These are phyloP conservation scores for Fragaria nilgerrensis DNA, from an alignment of 306 rosid genomes.

Conservation along the genomic window DNA sequence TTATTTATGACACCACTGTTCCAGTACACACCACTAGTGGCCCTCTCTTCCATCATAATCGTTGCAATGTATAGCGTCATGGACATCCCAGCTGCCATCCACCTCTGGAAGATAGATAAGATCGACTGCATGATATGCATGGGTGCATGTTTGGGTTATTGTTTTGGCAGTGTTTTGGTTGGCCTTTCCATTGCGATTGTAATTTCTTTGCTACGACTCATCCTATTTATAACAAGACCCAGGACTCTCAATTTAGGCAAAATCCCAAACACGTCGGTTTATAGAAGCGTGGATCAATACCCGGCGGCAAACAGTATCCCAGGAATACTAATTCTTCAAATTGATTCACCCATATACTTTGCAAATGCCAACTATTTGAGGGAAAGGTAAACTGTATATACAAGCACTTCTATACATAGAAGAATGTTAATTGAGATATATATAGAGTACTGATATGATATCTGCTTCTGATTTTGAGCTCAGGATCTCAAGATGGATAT, in stretches of 20 bases:
- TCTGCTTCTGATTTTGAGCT: background rate
- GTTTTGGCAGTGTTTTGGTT: constrained; percentile 38
- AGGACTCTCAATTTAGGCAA: constrained; percentile 63
- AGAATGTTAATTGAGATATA: background rate
- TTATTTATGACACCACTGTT: constrained; percentile 48
- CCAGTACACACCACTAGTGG: constrained; percentile 50
- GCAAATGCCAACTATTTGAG: constrained; percentile 78
- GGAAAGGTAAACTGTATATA: constrained; percentile 52
- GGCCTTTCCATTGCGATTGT: constrained; percentile 39
- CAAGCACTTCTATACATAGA: background rate
- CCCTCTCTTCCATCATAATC: constrained; percentile 45
- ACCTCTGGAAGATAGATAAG: constrained; percentile 47
- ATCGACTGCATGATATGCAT: constrained; percentile 39
- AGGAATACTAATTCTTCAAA: constrained; percentile 29
- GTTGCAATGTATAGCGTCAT: constrained; percentile 40
- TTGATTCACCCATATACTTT: constrained; percentile 71
- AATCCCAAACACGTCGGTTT: constrained; percentile 57
- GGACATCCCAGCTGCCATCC: constrained; percentile 37
- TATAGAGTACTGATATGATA: background rate
- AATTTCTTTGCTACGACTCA: constrained; percentile 53
- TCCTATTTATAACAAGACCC: constrained; percentile 71
- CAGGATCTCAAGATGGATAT: constrained; percentile 46
- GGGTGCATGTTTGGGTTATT: constrained; percentile 38
- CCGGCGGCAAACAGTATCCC: constrained; percentile 57
- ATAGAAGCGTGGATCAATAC: constrained; percentile 77